A percentile compares a stretch with the other conserved stretches of the same genome.
Evolutionary conservation across 352 stramenopile species (phyloP).

Genomic region (Pythium monospermum): DNA sequence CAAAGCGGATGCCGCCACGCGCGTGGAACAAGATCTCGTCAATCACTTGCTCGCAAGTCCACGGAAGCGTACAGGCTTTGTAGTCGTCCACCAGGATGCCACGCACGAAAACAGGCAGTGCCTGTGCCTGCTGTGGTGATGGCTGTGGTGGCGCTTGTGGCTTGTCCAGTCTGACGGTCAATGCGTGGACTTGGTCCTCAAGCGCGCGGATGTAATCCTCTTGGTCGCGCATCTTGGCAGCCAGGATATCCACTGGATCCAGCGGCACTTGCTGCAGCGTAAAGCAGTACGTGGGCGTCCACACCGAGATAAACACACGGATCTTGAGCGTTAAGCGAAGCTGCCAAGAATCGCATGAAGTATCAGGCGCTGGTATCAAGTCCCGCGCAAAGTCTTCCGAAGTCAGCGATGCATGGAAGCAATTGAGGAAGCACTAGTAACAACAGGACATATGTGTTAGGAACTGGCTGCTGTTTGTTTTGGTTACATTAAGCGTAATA

Average conservation of each 20-base stretch:
- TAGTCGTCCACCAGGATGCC: no score
- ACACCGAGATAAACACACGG: constrained; percentile 6
- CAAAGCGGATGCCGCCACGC: not conserved
- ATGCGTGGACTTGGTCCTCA: no score
- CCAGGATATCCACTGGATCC: constrained; percentile 3
- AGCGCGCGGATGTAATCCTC: not conserved
- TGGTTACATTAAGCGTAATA: no score
- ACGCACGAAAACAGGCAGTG: no score
- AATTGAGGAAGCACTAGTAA: constrained; percentile 11
- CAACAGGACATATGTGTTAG: no score
- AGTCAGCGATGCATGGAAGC: not conserved
- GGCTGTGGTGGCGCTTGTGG: no score
- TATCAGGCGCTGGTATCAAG: not conserved
- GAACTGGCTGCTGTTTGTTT: no score
- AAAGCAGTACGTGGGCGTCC: constrained; percentile 8
- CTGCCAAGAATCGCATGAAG: not conserved
- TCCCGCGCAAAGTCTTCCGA: not conserved
- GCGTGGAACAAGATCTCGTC: no score
- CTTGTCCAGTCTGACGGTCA: no score
- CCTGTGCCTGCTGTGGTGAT: no score
- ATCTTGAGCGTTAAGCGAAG: constrained; percentile 5
- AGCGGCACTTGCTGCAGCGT: constrained; percentile 7
- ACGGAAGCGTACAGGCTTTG: no score
- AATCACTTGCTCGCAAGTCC: no score
- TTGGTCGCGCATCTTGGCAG: constrained; percentile 14